Conservation (phyloP, 192 early-diverging fungal genomes). For the Physocladia obscura region DNA sequence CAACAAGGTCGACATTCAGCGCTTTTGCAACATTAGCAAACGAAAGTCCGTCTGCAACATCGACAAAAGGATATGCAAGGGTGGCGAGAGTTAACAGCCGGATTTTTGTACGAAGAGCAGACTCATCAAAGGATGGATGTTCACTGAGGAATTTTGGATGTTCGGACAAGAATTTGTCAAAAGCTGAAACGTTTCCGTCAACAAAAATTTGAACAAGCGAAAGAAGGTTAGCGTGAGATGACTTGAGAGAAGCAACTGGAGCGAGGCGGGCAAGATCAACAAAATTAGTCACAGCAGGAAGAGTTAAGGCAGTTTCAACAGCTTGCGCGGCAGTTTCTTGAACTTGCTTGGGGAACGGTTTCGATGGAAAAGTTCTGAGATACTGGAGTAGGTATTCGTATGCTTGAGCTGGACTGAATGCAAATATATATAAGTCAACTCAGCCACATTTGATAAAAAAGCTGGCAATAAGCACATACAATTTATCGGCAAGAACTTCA, state of each 20-base stretch:
- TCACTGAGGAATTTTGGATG: slow-evolving; percentile 56
- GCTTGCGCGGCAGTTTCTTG: slow-evolving; percentile 63
- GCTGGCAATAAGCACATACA: slow-evolving; percentile 43
- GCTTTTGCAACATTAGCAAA: slow-evolving; percentile 74
- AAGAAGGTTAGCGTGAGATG: slow-evolving; percentile 47
- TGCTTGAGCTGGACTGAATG: slow-evolving; percentile 27
- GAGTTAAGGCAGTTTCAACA: slow-evolving; percentile 64
- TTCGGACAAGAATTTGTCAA: slow-evolving; percentile 58
- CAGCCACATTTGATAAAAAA: no score
- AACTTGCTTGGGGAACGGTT: slow-evolving; percentile 39
- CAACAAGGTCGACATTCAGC: slow-evolving; percentile 71
- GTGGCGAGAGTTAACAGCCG: slow-evolving; percentile 79
- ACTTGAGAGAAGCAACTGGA: slow-evolving; percentile 61
- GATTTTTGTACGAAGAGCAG: slow-evolving; percentile 76
- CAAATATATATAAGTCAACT: neutral
- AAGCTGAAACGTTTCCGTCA: slow-evolving; percentile 63
- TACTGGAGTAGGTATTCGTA: slow-evolving; percentile 68
- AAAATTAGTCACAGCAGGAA: slow-evolving; percentile 73
- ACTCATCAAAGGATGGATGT: slow-evolving; percentile 52
- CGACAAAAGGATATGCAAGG: slow-evolving; percentile 69
- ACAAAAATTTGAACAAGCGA: slow-evolving; percentile 71
- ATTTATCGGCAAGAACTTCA: slow-evolving; percentile 59
- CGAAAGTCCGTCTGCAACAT: slow-evolving; percentile 51
- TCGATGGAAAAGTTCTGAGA: slow-evolving; percentile 54
- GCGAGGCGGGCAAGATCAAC: slow-evolving; percentile 70